These are phyloP conservation scores for Amanita muscaria DNA, from an alignment of 768 basidiomycete genomes.

Conservation along the genomic window DNA sequence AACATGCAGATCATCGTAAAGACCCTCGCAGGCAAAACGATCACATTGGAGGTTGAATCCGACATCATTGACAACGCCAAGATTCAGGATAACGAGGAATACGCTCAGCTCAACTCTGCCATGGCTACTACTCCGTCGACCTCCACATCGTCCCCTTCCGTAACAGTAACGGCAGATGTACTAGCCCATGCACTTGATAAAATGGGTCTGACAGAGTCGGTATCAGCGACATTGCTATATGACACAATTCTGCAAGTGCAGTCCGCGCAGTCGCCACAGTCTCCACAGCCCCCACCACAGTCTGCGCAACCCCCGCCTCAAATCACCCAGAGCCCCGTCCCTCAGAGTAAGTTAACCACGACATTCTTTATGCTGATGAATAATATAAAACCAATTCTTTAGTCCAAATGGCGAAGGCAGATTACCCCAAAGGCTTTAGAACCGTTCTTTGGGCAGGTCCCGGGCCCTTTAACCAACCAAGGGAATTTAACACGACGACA, in stretches of 20 bases:
- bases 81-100: slow-evolving; percentile 1
- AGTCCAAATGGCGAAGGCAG: slow-evolving; percentile 1
- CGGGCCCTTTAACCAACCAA: not conserved
- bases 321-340: slow-evolving; percentile 1
- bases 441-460: not conserved
- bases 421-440: not conserved
- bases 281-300: no score
- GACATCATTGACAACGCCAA: not conserved
- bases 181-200: slow-evolving; percentile 11
- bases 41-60: no score
- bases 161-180: slow-evolving; percentile 11
- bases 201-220: slow-evolving; percentile 7
- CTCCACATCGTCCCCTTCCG: slow-evolving; percentile 9
- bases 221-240: slow-evolving; percentile 1
- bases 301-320: not conserved
- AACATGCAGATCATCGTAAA: not conserved
- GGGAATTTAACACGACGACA: not conserved
- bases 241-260: slow-evolving; percentile 2
- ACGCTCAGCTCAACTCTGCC: slow-evolving; percentile 9
- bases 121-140: slow-evolving; percentile 9
- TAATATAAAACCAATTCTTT: slow-evolving; percentile 1
- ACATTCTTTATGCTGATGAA: not conserved
- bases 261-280: no score
- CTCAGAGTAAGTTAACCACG: slow-evolving; percentile 1
- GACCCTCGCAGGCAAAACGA: not conserved